Evolutionary conservation across 306 rosid species (phyloP), one percentile per base, ranked within the genome.

Genomic region (Dryas drummondii): DNA sequence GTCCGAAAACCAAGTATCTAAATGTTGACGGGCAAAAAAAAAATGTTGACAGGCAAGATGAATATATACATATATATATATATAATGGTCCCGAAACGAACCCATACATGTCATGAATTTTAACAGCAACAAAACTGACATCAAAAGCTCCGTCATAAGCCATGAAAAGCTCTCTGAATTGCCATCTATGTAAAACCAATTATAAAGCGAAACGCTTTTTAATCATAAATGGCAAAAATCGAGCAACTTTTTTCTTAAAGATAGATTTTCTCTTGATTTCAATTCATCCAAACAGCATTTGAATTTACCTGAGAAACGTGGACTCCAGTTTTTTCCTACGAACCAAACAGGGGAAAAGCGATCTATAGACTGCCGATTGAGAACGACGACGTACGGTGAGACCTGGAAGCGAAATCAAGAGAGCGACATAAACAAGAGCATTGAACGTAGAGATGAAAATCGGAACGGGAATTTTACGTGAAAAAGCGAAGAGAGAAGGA

Each of bases 331-430:
- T 17, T 68, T 51, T 22, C 6, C 73, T 49, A 54, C 45, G 55
- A 69, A 66, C 56, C 79, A 51, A 63, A 63, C 75, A 68, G 71
- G 74, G 56, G 58, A 68, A 32, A 32, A 32, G 37, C 37, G 37
- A 1, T 32, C 37, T 32, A 32, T 32, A 32, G 37, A 32, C 1
- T 32, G 37, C 37, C 37, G 37, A 32, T 1, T 32, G 37, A 32
- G 37, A 32, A 32, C 37, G 37, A 32, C 37, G 37, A 32, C 2
- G 37, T 32, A 32, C 37, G 37, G 37, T 32, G 37, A 32, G 37
- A 32, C 37, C 37, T 32, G 37, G 37, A 32, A 32, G 3, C 37
- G 37, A 32, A 32, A 32, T 32, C 37, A 32, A 32, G 37, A 32
- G 37, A 32, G 37, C 37, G 37, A 32, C 37, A 32, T 32, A 32